These are phyloP conservation scores for Cryptococcus wingfieldii DNA, from an alignment of 1,284 basidiomycete species.

Conservation along the genomic window DNA sequence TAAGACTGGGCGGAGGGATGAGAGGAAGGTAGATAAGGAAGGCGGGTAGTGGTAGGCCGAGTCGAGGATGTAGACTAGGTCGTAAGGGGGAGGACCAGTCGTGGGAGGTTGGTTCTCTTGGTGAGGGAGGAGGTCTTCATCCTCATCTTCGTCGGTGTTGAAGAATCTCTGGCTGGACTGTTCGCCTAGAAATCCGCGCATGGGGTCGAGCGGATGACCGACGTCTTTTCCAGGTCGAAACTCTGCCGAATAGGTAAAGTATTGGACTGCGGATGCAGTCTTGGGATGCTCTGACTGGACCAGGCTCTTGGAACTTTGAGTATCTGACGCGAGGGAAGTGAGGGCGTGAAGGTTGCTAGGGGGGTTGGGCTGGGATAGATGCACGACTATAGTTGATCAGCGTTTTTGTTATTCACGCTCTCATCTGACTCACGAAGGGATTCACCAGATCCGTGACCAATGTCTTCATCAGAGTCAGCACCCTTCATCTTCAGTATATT, in stretches of 20 bases:
- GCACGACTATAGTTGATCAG: conserved; percentile 49
- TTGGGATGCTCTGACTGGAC: conserved; percentile 29
- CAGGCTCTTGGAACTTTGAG: conserved; percentile 53
- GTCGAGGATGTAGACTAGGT: conserved; percentile 56
- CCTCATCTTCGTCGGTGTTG: background rate
- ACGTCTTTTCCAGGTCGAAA: conserved; percentile 25
- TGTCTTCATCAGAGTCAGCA: conserved; percentile 51
- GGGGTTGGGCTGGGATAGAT: conserved; percentile 45
- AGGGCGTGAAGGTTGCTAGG: conserved; percentile 58
- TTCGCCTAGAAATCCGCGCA: conserved; percentile 34
- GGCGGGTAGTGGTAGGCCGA: conserved; percentile 68
- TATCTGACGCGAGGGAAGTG: conserved; percentile 58
- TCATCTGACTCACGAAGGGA: conserved; percentile 54
- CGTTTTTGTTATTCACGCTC: background rate
- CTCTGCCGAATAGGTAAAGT: conserved; percentile 26
- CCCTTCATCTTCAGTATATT: background rate
- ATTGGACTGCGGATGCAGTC: conserved; percentile 18
- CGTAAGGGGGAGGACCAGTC: conserved; percentile 30
- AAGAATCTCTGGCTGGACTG: background rate
- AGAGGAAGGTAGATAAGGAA: conserved; percentile 54
- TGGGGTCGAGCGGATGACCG: conserved; percentile 39
- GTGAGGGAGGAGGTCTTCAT: background rate
- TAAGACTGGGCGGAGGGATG: conserved; percentile 52
- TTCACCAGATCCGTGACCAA: conserved; percentile 68
- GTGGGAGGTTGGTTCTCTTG: background rate